phyloP scores from a whole-genome alignment of 2,329 filamentous ascomycete genomes.

The Drechslerella dactyloides region DNA sequence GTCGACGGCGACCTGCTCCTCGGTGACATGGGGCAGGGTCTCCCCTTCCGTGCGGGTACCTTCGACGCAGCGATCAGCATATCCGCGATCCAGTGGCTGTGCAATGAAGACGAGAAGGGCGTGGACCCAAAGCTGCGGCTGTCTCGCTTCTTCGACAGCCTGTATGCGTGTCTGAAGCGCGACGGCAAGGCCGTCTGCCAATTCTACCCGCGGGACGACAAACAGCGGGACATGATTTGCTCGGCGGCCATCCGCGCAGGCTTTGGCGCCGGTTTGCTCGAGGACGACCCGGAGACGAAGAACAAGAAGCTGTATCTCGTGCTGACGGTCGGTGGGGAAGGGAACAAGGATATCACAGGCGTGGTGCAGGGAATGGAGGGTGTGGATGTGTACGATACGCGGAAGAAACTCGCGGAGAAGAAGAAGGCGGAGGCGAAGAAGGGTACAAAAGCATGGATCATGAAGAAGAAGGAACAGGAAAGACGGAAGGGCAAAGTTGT shows the following conservation, averaged over 20 bases:
- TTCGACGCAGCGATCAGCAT: constrained; percentile 97
- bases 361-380: constrained; percentile 87
- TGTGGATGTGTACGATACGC: constrained; percentile 78
- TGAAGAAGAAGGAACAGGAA: constrained; percentile 91
- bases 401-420: constrained; percentile 63
- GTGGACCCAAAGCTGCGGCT: constrained; percentile 76
- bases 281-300: constrained; percentile 96
- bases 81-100: constrained; percentile 96
- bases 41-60: constrained; percentile 87
- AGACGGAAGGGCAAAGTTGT: constrained; percentile 93
- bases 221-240: constrained; percentile 89
- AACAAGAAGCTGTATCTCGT: constrained; percentile 96
- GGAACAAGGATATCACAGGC: constrained; percentile 77
- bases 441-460: constrained; percentile 82
- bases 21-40: constrained; percentile 91
- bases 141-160: constrained; percentile 84
- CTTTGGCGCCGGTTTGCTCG: constrained; percentile 90
- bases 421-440: constrained; percentile 69
- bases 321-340: constrained; percentile 75
- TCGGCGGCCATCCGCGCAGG: constrained; percentile 88
- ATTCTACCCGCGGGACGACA: constrained; percentile 96
- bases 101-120: constrained; percentile 88
- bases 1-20: constrained; percentile 93
- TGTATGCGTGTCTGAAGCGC: constrained; percentile 82
- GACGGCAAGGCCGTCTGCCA: constrained; percentile 93